Conservation (phyloP, 169 alveolate genomes). For the Amoebophrya sp. region DNA sequence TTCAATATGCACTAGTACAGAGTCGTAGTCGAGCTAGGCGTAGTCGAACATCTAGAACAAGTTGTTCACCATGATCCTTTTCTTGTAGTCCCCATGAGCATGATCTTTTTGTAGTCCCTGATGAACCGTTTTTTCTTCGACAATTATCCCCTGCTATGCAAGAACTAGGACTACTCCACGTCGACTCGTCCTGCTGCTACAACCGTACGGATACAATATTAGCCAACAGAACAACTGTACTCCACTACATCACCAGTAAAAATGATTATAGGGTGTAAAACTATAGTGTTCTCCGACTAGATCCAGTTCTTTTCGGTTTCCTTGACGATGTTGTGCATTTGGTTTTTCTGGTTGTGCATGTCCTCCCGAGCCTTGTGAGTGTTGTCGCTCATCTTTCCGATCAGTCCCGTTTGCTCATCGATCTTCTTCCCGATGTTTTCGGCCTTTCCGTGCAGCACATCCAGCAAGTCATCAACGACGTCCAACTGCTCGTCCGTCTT, state of each 20-base stretch:
- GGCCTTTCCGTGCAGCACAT: neutral
- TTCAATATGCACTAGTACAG: too few species aligned
- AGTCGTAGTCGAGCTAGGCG: too few species aligned
- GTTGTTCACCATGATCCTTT: too few species aligned
- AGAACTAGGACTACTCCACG: too few species aligned
- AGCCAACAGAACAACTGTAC: too few species aligned
- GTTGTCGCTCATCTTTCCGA: neutral
- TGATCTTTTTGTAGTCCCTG: too few species aligned
- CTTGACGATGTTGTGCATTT: neutral
- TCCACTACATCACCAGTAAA: too few species aligned
- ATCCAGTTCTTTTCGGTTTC: neutral
- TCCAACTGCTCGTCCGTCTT: neutral
- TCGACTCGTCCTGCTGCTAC: too few species aligned
- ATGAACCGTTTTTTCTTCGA: neutral
- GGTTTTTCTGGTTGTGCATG: neutral
- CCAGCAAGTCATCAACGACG: neutral
- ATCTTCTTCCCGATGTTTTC: neutral
- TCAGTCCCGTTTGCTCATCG: neutral
- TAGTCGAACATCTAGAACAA: too few species aligned
- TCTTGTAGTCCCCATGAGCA: too few species aligned
- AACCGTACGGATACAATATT: too few species aligned
- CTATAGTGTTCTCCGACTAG: neutral
- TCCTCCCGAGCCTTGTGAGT: neutral
- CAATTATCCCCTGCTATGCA: neutral
- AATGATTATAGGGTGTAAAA: too few species aligned